phyloP scores from a whole-genome alignment of 345 rosid genomes.

The Kandelia obovata region DNA sequence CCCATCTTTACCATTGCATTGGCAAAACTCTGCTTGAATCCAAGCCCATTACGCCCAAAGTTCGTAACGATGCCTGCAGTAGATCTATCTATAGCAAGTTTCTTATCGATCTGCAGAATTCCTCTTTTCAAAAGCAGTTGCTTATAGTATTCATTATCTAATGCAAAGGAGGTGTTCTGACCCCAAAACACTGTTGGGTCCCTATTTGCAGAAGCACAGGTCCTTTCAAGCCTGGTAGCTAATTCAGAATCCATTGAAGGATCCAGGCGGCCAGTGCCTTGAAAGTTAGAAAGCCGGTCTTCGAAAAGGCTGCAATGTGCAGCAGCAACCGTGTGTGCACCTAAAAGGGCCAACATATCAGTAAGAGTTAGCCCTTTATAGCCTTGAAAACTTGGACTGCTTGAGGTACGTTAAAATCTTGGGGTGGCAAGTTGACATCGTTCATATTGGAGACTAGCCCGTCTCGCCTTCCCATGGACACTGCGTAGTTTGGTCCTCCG shows the following conservation, averaged over 20 bases:
- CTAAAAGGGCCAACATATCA: slow-evolving; percentile 73
- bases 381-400: slow-evolving; percentile 36
- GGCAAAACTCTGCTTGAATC: slow-evolving; percentile 43
- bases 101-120: slow-evolving; percentile 57
- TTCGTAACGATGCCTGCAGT: slow-evolving; percentile 40
- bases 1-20: slow-evolving; percentile 64
- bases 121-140: slow-evolving; percentile 48
- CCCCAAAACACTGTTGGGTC: slow-evolving; percentile 62
- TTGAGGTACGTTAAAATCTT: slow-evolving; percentile 36
- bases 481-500: slow-evolving; percentile 46
- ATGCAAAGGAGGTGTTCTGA: slow-evolving; percentile 42
- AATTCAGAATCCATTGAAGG: slow-evolving; percentile 50
- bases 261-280: slow-evolving; percentile 43
- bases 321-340: slow-evolving; percentile 75
- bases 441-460: slow-evolving; percentile 39
- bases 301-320: slow-evolving; percentile 56
- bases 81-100: slow-evolving; percentile 41
- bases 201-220: slow-evolving; percentile 23
- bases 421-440: slow-evolving; percentile 63
- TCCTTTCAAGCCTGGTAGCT: slow-evolving; percentile 34
- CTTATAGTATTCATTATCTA: slow-evolving; percentile 50
- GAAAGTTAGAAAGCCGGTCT: slow-evolving; percentile 46
- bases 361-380: slow-evolving; percentile 36
- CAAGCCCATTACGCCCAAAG: slow-evolving; percentile 30
- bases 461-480: slow-evolving; percentile 64